Base-by-base conservation (phyloP, 257 asterid species). In the Agastache rugosa region DNA sequence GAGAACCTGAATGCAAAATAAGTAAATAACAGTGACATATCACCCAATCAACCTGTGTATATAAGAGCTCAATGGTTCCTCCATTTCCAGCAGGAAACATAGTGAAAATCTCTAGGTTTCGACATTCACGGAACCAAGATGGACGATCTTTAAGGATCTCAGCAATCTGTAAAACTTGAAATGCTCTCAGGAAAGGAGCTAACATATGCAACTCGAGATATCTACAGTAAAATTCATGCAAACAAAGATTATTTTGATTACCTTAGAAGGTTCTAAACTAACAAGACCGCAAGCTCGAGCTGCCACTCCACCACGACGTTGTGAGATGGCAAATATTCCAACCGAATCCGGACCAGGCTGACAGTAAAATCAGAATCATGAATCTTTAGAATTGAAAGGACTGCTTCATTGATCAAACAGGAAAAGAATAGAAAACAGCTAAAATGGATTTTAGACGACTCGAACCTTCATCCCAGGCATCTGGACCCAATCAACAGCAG, bases 341-440 rank as follows among this genome's bases (percentile, higher is more conserved):
- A 91, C 96, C 71, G 95, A 93, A 87, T 89, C 97, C 93, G 98
- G 98, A 93, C 97, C 97, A 93, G 97, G 98, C 98, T 93, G 89
- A 61, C 75, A 77, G 71, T 12, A 74, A 63, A 64, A 50, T 35
- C n/a, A 48, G 20, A 68, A 31, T 2, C 14, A 29, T 79, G 29
- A 63, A 77, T 35, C 6, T 12, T 45, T 59, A 42, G 37, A 44
- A 54, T 14, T 10, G 55, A 50, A 56, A 66, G 14, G 20, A 59
- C 23, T 23, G 20, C 47, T 11, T 27, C 39, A 51, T 5, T 50
- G 11, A 41, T 47, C 42, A 41, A 76, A 62, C 3, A 14, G 11
- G 37, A 29, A 62, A 20, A 25, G 22, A 55, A 69, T 25, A 44
- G 35, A 6, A 55, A 68, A 48, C 25, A 71, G 59, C 48, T n/a